Evolutionary conservation across 305 asterid genomes (phyloP).

Genomic region (Striga hermonthica): DNA sequence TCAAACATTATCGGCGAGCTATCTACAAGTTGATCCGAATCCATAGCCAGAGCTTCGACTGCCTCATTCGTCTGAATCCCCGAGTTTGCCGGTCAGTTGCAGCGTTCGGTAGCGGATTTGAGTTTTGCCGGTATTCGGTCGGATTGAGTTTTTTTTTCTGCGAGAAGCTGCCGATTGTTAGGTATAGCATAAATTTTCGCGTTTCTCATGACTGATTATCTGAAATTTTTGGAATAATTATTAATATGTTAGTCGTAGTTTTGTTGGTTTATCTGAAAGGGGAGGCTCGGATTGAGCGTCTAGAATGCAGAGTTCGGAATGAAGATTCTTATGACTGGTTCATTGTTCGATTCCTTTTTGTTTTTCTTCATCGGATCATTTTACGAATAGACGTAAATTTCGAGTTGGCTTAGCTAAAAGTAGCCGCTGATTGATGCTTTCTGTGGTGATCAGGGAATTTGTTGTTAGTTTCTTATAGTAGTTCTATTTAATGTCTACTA

Average conservation of each 20-base stretch:
- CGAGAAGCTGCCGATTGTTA: conserved; percentile 12
- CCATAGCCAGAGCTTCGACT: not conserved
- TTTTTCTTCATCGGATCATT: not conserved
- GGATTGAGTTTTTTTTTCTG: not conserved
- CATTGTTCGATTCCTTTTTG: conserved; percentile 1
- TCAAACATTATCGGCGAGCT: not conserved
- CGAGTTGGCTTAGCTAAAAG: conserved; percentile 14
- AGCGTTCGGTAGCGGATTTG: conserved; percentile 18
- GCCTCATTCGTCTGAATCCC: conserved; percentile 12
- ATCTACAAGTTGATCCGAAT: conserved; percentile 9
- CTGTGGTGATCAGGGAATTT: not conserved
- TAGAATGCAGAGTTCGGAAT: conserved; percentile 16
- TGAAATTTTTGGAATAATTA: conserved; percentile 1
- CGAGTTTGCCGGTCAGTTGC: conserved; percentile 4
- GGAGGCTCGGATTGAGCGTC: conserved; percentile 23
- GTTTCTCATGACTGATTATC: conserved; percentile 11
- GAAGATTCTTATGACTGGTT: not conserved
- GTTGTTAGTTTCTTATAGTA: conserved; percentile 10
- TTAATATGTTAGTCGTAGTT: conserved; percentile 15
- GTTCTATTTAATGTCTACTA: not conserved
- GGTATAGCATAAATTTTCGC: conserved; percentile 1
- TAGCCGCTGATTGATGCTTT: conserved; percentile 1
- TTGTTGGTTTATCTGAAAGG: conserved; percentile 15
- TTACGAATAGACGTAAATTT: conserved; percentile 12
- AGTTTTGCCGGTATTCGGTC: conserved; percentile 12